phyloP scores from a whole-genome alignment of 2,329 filamentous ascomycete genomes.

The Neonectria neomacrospora region DNA sequence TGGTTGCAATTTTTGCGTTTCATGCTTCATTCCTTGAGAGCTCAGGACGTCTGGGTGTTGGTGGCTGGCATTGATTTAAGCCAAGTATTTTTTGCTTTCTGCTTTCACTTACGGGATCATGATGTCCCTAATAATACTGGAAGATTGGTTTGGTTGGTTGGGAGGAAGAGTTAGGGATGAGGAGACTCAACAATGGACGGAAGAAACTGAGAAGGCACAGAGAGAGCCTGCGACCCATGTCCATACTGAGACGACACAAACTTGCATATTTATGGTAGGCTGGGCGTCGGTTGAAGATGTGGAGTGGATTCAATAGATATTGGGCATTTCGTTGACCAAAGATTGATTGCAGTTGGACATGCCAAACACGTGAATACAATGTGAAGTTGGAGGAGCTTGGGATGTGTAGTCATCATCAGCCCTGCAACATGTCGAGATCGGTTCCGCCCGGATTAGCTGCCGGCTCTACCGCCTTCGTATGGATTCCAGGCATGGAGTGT shows the following conservation, averaged over 20 bases:
- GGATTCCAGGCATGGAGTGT: neutral
- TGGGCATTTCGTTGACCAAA: neutral
- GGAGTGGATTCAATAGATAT: neutral
- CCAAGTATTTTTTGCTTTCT: slow-evolving; percentile 22
- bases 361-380: neutral
- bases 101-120: slow-evolving; percentile 7
- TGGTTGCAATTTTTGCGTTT: slow-evolving; percentile 34
- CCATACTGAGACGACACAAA: neutral
- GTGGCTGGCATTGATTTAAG: slow-evolving; percentile 32
- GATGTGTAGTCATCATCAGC: neutral
- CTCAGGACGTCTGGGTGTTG: slow-evolving; percentile 44
- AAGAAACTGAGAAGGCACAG: slow-evolving; percentile 29
- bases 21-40: slow-evolving; percentile 37
- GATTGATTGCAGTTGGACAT: neutral
- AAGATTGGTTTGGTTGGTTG: slow-evolving; percentile 10
- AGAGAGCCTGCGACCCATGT: slow-evolving; percentile 1
- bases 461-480: neutral
- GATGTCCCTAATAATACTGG: slow-evolving; percentile 40
- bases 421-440: neutral
- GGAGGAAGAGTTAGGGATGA: slow-evolving; percentile 9
- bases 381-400: neutral
- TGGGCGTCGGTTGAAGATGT: neutral
- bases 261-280: neutral
- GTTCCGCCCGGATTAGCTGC: neutral
- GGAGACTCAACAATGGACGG: slow-evolving; percentile 8